Evolutionary conservation across 805 yeast genomes (phyloP), one percentile per base, ranked within the genome.

Genomic region (Barnettozyma pratensis): DNA sequence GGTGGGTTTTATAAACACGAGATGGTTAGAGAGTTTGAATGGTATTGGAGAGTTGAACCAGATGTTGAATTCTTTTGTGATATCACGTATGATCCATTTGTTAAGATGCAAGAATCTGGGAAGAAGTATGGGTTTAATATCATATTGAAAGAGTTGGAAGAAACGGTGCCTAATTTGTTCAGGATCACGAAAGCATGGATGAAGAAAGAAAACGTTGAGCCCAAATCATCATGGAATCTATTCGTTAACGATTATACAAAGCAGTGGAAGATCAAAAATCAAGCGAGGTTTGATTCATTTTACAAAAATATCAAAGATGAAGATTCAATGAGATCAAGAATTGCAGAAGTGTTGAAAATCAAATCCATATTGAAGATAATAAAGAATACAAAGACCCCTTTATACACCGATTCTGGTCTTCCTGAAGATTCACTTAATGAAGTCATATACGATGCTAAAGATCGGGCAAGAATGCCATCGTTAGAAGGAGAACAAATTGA

Each of bases 1-100:
- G 96, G 96, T 1, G 73, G 74, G 49, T 92, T 92, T 61, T 88
- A 79, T 68, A 79, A 83, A 51, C 97, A 92, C 64, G 86, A 85
- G 6, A 62, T 87, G 53, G 83, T 92, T 39, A 66, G 67, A 44
- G 75, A 80, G 51, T 75, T 81, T 48, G 89, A 90, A 52, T 92
- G 96, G 95, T 92, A 90, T 68, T 91, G 97, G 97, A 75, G 98
- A 48, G 89, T 94, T 10, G 99, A 94, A 65, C 98, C 98, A 4
- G 85, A 85, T 54, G 94, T 92, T 38, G 83, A 87, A 55, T 89
- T 88, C 62, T 89, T 75, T 63, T 92, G 99, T 67, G 97, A 92
- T 64, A 66, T 90, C 47, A 85, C 96, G 0, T 89, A 91, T 67
- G 98, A 92, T 67, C 96, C 97, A 11, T 94, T 92, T 61, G 56